Evolutionary conservation across 129 eudicot species (phyloP).

Genomic region (Flaveria brownii): DNA sequence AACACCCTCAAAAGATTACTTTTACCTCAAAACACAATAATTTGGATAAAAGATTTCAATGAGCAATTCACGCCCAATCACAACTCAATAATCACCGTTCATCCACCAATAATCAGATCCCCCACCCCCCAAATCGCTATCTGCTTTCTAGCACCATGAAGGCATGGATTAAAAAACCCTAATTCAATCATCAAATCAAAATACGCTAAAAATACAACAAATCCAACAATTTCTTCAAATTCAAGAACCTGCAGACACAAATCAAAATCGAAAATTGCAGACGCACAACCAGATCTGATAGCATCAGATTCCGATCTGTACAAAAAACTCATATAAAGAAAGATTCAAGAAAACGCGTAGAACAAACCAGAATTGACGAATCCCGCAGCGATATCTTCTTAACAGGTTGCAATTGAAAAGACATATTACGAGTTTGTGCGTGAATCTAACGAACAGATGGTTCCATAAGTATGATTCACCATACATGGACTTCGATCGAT

Average conservation of each 20-base stretch:
- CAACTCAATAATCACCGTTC: background rate
- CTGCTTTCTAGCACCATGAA: background rate
- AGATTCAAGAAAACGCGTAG: too few species aligned
- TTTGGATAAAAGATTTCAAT: background rate
- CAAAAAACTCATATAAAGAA: background rate
- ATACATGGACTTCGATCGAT: background rate
- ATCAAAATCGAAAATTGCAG: background rate
- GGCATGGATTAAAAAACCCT: background rate
- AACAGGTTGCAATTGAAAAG: conserved; percentile 16
- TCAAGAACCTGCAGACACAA: background rate
- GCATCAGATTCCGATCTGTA: background rate
- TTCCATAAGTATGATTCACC: background rate
- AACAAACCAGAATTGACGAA: background rate
- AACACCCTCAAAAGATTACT: background rate
- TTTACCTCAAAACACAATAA: background rate
- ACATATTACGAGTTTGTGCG: conserved; percentile 42
- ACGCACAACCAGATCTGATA: background rate
- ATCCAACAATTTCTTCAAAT: background rate
- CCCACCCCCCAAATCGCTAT: background rate
- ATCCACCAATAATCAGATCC: background rate
- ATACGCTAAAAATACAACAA: background rate
- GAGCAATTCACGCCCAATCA: background rate
- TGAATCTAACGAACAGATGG: conserved; percentile 30
- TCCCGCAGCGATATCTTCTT: conserved; percentile 1
- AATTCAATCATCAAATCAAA: background rate